A percentile compares a stretch with the other conserved stretches of the same genome.
phyloP scores from a whole-genome alignment of 139 green algal genomes.

The Picocystis salinarum region DNA sequence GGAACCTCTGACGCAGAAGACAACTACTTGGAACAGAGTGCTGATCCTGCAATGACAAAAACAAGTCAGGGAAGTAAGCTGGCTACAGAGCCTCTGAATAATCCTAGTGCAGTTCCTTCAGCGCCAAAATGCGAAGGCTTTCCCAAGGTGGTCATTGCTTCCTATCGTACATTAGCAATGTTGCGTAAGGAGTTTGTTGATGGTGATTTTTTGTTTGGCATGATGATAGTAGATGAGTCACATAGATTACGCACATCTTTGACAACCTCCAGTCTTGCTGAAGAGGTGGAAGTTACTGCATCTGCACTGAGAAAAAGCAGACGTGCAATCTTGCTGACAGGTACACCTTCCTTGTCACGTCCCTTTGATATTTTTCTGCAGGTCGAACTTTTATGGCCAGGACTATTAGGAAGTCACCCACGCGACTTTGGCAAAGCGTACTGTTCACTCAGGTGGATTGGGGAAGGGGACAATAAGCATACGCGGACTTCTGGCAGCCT shows the following conservation, averaged over 20 bases:
- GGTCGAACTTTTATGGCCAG: slow-evolving; percentile 51
- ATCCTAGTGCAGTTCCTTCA: too few relatives aligned
- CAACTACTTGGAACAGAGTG: too few relatives aligned
- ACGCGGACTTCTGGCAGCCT: too few relatives aligned
- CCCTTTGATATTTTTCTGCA: slow-evolving; percentile 64
- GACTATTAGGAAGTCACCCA: slow-evolving; percentile 50
- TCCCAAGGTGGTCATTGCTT: slow-evolving; percentile 45
- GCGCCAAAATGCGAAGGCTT: too few relatives aligned
- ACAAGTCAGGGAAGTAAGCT: too few relatives aligned
- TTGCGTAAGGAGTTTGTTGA: not conserved
- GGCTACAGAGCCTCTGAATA: too few relatives aligned
- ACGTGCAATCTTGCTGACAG: slow-evolving; percentile 53
- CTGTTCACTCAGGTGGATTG: too few relatives aligned
- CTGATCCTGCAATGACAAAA: too few relatives aligned
- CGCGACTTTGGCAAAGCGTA: slow-evolving; percentile 52
- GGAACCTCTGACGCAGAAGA: too few relatives aligned
- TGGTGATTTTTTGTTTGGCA: too few relatives aligned
- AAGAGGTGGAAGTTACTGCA: too few relatives aligned
- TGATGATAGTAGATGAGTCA: slow-evolving; percentile 62
- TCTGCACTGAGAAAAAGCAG: slow-evolving; percentile 17
- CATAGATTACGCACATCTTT: slow-evolving; percentile 58
- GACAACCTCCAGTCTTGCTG: slow-evolving; percentile 43
- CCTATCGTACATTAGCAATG: slow-evolving; percentile 36
- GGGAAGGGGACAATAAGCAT: too few relatives aligned
- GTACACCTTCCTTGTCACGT: slow-evolving; percentile 63